Conservation (phyloP, 2,329 filamentous ascomycete genomes). For the Aspergillus tubingensis region DNA sequence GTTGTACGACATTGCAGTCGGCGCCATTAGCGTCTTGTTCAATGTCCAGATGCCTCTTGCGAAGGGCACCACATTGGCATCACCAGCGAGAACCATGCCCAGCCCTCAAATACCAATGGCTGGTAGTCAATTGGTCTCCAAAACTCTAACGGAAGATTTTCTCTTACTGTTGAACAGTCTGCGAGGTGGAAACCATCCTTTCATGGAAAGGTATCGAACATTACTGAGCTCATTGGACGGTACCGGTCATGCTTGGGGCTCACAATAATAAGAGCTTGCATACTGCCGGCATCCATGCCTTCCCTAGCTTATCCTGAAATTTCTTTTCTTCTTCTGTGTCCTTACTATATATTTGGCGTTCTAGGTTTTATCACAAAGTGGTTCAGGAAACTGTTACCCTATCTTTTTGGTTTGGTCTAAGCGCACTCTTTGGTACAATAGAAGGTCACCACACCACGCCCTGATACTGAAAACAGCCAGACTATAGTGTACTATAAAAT, state of each 20-base stretch:
- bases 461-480: not conserved
- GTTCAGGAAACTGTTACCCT: not conserved
- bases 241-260: conserved; percentile 22
- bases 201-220: conserved; percentile 34
- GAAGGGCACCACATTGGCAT: conserved; percentile 10
- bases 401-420: not conserved
- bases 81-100: conserved; percentile 3
- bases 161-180: conserved; percentile 36
- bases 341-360: not conserved
- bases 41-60: conserved; percentile 28
- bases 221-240: conserved; percentile 30
- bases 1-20: conserved; percentile 41
- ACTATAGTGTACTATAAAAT: not conserved
- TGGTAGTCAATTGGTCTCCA: conserved; percentile 14
- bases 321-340: not conserved
- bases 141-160: conserved; percentile 33
- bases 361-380: not conserved
- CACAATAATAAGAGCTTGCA: conserved; percentile 14
- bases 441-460: too few relatives aligned
- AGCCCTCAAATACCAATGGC: conserved; percentile 2
- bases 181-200: conserved; percentile 41
- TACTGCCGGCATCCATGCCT: not conserved
- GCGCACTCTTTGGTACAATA: not conserved
- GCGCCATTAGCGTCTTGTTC: conserved; percentile 34
- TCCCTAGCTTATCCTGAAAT: not conserved